Percentiles rank a stretch among this genome's conserved stretches.
Evolutionary conservation across 192 early-diverging fungal species (phyloP).

Genomic region (Coemansia sp.): DNA sequence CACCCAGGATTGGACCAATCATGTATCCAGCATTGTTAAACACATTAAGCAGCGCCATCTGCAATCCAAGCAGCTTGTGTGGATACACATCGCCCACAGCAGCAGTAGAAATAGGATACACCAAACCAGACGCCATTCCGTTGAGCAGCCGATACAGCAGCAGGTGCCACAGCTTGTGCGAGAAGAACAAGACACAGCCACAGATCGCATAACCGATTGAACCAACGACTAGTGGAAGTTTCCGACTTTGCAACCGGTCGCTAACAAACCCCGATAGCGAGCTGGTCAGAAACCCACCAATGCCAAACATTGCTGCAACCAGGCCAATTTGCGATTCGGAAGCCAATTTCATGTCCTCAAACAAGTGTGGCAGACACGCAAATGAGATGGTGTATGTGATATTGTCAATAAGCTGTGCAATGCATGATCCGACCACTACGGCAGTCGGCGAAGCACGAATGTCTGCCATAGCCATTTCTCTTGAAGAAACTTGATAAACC

Average conservation of each 20-base stretch:
- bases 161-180: slow-evolving; percentile 40
- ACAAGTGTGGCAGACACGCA: slow-evolving; percentile 47
- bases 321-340: slow-evolving; percentile 38
- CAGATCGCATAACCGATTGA: slow-evolving; percentile 23
- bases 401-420: slow-evolving; percentile 37
- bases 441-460: slow-evolving; percentile 22
- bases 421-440: slow-evolving; percentile 31
- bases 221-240: slow-evolving; percentile 34
- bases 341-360: slow-evolving; percentile 46
- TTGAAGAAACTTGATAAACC: not conserved
- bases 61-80: slow-evolving; percentile 36
- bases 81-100: slow-evolving; percentile 45
- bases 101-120: slow-evolving; percentile 33
- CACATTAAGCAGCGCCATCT: slow-evolving; percentile 34
- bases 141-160: slow-evolving; percentile 42
- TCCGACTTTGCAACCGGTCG: slow-evolving; percentile 36
- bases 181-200: slow-evolving; percentile 33
- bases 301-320: slow-evolving; percentile 39
- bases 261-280: slow-evolving; percentile 35
- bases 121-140: slow-evolving; percentile 42
- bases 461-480: not conserved
- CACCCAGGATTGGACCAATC: slow-evolving; percentile 38
- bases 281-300: slow-evolving; percentile 40
- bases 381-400: slow-evolving; percentile 39
- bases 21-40: slow-evolving; percentile 40